A percentile compares a stretch with the other conserved stretches of the same genome.
phyloP scores from a whole-genome alignment of 1,139 yeast species.

The Groenewaldozyma sp. region DNA sequence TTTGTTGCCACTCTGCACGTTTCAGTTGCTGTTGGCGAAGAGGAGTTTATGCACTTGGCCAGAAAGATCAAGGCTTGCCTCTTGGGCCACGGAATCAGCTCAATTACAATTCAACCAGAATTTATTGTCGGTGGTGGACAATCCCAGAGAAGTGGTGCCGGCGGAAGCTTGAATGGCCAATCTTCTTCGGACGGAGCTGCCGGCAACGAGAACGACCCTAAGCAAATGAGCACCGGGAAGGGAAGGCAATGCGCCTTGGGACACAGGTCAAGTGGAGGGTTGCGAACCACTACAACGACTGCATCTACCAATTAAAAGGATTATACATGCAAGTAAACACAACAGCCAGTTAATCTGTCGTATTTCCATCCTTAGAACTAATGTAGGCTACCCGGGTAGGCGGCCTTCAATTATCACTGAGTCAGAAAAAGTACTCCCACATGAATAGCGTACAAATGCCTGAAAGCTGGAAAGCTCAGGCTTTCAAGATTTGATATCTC shows the following conservation, averaged over 20 bases:
- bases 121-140: constrained; percentile 26
- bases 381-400: no score
- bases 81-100: constrained; percentile 79
- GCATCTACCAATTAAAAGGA: no score
- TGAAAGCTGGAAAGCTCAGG: no score
- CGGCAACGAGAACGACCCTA: not conserved
- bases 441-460: no score
- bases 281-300: no score
- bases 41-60: constrained; percentile 62
- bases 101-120: constrained; percentile 95
- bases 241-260: not conserved
- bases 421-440: no score
- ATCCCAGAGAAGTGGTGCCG: not conserved
- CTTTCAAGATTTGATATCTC: no score
- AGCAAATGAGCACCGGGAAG: not conserved
- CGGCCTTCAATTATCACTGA: no score
- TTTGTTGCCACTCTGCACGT: constrained; percentile 86
- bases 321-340: no score
- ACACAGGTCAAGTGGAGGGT: not conserved
- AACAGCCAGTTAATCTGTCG: no score
- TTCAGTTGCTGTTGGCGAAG: constrained; percentile 56
- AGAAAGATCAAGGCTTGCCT: constrained; percentile 67
- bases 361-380: no score
- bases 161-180: not conserved
- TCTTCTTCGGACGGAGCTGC: not conserved